These are phyloP conservation scores for Solanum acaule DNA, from an alignment of 257 asterid genomes.

Conservation along the genomic window DNA sequence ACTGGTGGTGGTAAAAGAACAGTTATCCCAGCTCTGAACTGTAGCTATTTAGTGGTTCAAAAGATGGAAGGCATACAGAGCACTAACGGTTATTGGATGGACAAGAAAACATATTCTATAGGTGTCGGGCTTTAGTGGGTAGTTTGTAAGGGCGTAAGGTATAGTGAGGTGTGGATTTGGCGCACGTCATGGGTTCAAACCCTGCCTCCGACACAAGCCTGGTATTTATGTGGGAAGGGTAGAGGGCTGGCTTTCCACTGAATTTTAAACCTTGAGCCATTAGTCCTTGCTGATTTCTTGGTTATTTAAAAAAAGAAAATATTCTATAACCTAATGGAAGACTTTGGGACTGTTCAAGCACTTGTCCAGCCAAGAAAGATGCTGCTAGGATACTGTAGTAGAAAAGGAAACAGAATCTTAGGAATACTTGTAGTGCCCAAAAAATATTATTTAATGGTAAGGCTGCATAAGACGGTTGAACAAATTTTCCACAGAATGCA, in stretches of 20 bases:
- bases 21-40: background rate
- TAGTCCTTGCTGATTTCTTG: background rate
- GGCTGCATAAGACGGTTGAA: background rate
- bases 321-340: background rate
- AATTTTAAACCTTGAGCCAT: background rate
- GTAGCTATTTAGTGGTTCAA: background rate
- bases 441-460: background rate
- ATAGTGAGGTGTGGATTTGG: background rate
- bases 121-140: background rate
- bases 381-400: background rate
- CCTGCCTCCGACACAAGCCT: background rate
- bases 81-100: background rate
- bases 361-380: background rate
- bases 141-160: background rate
- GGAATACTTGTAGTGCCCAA: background rate
- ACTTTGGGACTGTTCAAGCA: background rate
- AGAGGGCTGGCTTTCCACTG: background rate
- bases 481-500: background rate
- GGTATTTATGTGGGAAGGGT: background rate
- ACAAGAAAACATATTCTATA: background rate
- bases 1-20: background rate
- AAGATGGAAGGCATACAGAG: background rate
- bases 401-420: background rate
- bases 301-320: background rate
- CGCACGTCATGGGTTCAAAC: background rate